Conservation (phyloP, 2,329 filamentous ascomycete species). For the Colletotrichum incanum region DNA sequence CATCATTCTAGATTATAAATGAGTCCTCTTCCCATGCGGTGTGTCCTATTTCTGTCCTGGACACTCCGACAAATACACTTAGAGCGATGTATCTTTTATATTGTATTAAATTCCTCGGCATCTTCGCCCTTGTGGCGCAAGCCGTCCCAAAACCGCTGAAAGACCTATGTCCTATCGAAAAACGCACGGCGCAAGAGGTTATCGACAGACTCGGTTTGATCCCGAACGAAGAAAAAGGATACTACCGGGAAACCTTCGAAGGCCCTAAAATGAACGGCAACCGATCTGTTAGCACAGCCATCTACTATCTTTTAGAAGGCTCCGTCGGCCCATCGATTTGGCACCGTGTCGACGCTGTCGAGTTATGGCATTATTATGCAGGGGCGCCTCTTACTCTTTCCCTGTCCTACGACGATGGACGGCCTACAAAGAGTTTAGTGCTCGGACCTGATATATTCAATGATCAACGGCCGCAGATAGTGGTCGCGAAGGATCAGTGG, state of each 20-base stretch:
- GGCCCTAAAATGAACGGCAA: constrained; percentile 52
- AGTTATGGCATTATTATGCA: constrained; percentile 70
- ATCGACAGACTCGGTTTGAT: constrained; percentile 59
- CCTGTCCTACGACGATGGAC: constrained; percentile 61
- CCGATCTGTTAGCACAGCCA: constrained; percentile 64
- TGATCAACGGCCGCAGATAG: constrained; percentile 61
- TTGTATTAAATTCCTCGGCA: background rate
- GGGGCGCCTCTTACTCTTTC: constrained; percentile 65
- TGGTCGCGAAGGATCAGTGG: constrained; percentile 60
- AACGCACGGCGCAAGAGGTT: constrained; percentile 59
- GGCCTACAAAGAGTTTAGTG: constrained; percentile 51
- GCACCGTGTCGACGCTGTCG: constrained; percentile 66
- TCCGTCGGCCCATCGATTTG: constrained; percentile 60
- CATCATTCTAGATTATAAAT: background rate
- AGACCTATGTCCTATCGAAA: background rate
- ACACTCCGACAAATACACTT: too few species aligned
- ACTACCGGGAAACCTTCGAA: constrained; percentile 63
- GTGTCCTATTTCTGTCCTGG: background rate
- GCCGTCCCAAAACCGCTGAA: background rate
- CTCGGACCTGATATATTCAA: constrained; percentile 62
- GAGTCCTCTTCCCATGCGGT: background rate
- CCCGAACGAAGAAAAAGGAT: constrained; percentile 66
- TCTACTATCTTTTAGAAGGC: constrained; percentile 68
- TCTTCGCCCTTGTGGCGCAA: background rate
- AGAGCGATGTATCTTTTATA: background rate